These are phyloP conservation scores for Amaranthus tricolor DNA, from an alignment of 179 eudicot genomes.

Conservation along the genomic window DNA sequence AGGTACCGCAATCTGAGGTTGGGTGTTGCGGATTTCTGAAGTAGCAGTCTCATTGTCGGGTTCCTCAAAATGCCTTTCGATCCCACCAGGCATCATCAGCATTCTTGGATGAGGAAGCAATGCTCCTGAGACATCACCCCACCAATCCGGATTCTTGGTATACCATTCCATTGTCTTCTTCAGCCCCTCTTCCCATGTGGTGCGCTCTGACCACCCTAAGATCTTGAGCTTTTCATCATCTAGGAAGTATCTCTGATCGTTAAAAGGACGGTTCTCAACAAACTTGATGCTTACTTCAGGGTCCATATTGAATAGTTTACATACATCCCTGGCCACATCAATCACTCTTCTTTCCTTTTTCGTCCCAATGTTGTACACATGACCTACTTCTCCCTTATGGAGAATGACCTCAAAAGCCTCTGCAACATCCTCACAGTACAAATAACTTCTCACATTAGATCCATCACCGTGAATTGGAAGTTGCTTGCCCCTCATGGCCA, in stretches of 20 bases:
- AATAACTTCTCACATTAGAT: slow-evolving; percentile 53
- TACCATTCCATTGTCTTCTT: slow-evolving; percentile 71
- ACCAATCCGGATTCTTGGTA: slow-evolving; percentile 66
- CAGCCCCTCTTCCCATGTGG: slow-evolving; percentile 58
- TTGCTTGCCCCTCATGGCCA: slow-evolving; percentile 50
- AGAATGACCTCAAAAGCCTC: slow-evolving; percentile 59
- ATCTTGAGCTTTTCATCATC: slow-evolving; percentile 55
- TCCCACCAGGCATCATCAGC: slow-evolving; percentile 88
- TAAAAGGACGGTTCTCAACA: slow-evolving; percentile 63
- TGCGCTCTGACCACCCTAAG: slow-evolving; percentile 58
- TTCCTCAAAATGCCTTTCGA: slow-evolving; percentile 55
- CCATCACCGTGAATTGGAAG: slow-evolving; percentile 70
- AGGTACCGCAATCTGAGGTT: slow-evolving; percentile 42
- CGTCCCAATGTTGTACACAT: slow-evolving; percentile 52
- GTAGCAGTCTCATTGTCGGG: slow-evolving; percentile 42
- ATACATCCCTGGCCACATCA: slow-evolving; percentile 54
- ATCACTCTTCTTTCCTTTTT: slow-evolving; percentile 59
- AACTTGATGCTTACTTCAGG: slow-evolving; percentile 47
- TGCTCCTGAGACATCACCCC: slow-evolving; percentile 97
- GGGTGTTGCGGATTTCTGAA: slow-evolving; percentile 31
- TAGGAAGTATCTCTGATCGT: slow-evolving; percentile 75
- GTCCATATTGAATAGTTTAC: slow-evolving; percentile 45
- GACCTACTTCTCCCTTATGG: slow-evolving; percentile 57
- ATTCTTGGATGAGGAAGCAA: slow-evolving; percentile 86
- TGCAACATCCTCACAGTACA: slow-evolving; percentile 64